Conservation (phyloP, 2,329 filamentous ascomycete genomes). For the Xylariales sp. region DNA sequence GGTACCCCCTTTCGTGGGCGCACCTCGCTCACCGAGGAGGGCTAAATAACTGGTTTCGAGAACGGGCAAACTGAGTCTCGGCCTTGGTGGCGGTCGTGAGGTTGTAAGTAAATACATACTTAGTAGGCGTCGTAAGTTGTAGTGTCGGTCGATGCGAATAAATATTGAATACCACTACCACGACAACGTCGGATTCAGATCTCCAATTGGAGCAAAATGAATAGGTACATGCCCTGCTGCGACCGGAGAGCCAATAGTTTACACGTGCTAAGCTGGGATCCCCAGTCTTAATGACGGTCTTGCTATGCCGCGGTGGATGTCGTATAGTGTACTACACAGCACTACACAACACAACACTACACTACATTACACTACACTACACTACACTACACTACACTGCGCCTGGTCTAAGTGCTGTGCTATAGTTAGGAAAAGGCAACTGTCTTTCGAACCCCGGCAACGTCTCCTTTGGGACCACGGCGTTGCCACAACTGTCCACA, state of each 20-base stretch:
- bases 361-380: no score
- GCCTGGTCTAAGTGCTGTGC: no score
- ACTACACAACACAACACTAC: no score
- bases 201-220: not conserved
- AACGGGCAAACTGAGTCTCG: constrained; percentile 2
- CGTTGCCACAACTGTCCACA: constrained; percentile 15
- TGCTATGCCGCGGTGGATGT: constrained; percentile 26
- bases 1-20: constrained; percentile 23
- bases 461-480: constrained; percentile 5
- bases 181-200: not conserved
- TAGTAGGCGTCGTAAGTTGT: not conserved
- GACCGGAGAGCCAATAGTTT: not conserved
- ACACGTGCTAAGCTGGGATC: constrained; percentile 18
- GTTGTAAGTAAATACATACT: not conserved
- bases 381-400: no score
- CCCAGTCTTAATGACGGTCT: constrained; percentile 16
- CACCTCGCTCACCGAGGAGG: constrained; percentile 37
- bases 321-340: not conserved
- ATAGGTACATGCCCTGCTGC: constrained; percentile 3
- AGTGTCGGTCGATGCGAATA: no score
- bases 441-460: not conserved
- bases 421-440: not conserved
- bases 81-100: not conserved
- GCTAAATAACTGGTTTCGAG: constrained; percentile 1
- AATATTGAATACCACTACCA: no score